Evolutionary conservation across 2,329 filamentous ascomycete species (phyloP), one percentile per base, ranked within the genome.

Genomic region (Penicillium sp.): DNA sequence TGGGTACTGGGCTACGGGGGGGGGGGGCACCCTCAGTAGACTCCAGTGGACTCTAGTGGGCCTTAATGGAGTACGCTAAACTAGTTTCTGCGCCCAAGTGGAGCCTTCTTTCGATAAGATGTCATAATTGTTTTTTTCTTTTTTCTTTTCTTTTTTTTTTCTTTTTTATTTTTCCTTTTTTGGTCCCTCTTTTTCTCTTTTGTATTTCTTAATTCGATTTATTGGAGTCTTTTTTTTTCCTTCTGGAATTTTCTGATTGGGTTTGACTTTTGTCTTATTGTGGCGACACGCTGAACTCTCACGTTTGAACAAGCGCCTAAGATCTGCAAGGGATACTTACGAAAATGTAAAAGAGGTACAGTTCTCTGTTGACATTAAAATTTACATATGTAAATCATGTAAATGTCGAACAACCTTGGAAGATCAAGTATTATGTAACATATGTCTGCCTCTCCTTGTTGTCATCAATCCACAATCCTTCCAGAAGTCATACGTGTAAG

Each of bases 401-500:
- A 4, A 43, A 17, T 10, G 10, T 45, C 9, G 13, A 43, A 17
- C 23, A 27, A 27, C 13, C 41, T 43, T 10, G 9, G 9, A n/a
- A 27, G 21, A 25, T 25, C 40, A 17, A n/a, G 23, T 27, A 37
- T 43, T 52, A 52, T 52, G 27, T 31, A 50, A n/a, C n/a, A 42
- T 42, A 6, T 45, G 17, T 27, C n/a, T 23, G 27, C 43, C 13
- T 15, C 12, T 35, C 51, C 51, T 50, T 55, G 53, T 56, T 56
- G 29, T 29, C 23, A 21, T 35, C 47, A 51, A 31, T 45, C 46
- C 53, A 56, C 38, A 37, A 51, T 51, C 38, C 47, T 56, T 51
- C 54, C 46, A 56, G 47, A 56, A 56, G 38, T 51, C 54, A 37
- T 56, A 51, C 54, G 54, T 56, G 47, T 51, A 52, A 51, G 40